Evolutionary conservation across 768 basidiomycete species (phyloP), one percentile per base, ranked within the genome.

Genomic region (Boletellus ananas): DNA sequence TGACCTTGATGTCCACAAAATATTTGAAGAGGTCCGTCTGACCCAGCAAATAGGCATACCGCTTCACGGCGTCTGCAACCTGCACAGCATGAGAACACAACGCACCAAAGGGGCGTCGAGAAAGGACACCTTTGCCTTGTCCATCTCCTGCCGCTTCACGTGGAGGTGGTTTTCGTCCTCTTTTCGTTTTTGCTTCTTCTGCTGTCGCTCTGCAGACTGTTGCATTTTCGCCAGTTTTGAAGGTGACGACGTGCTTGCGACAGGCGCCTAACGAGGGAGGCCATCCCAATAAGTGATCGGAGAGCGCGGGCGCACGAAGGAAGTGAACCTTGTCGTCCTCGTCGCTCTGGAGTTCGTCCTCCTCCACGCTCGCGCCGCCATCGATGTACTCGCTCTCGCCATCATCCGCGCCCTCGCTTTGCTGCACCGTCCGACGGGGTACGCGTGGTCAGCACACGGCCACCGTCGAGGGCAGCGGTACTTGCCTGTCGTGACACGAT

Each of bases 11-110:
- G 66, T 97, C 93, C 7, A 97, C 90, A 64, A 98, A 98, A 68
- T 98, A 95, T 59, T 93, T 92, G 77, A 99, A 99, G 17, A 98
- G 77, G 57, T 98, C 96, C 0, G 95, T 98, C 67, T 99, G 94
- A 8, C 96, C 96, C 2, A 99, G 79, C n/a, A 98, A 81, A 69
- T 97, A 98, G 2, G 90, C 90, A 65, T 97, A 98, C 16, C 94
- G 86, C 67, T 98, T 98, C 53, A 97, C 90, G 10, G 94, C 91
- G 63, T 97, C 94, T 17, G 90, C 73, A 35, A 94, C 79, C 92
- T 97, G 57, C 18, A 46, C 39, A 34, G 16, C 40, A 59, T 53
- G 61, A 55, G 42, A 45, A 49, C 39, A 52, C 29, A 12, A 45
- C 11, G 9, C 9, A 31, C 14, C 27, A 29, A 35, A 17, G 34